These are phyloP conservation scores for Dactylella cylindrospora DNA, from an alignment of 2,329 filamentous ascomycete genomes.

Conservation along the genomic window DNA sequence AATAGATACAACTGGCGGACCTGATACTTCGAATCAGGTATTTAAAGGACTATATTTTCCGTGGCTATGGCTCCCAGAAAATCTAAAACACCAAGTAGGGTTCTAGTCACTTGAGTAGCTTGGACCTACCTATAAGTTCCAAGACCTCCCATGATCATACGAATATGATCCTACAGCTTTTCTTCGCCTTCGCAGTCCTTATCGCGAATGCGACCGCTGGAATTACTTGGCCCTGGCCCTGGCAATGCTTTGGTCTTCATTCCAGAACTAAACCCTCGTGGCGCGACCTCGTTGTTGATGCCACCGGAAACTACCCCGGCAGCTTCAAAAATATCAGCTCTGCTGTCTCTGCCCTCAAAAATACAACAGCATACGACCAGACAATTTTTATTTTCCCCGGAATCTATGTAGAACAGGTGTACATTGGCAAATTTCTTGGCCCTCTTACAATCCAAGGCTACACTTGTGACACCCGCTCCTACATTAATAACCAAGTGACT, in stretches of 20 bases:
- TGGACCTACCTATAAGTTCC: neutral
- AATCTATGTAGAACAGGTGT: constrained; percentile 64
- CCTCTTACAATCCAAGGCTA: constrained; percentile 62
- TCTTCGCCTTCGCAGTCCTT: constrained; percentile 5
- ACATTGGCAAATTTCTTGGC: constrained; percentile 56
- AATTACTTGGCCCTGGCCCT: constrained; percentile 19
- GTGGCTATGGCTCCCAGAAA: neutral
- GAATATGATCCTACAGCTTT: constrained; percentile 7
- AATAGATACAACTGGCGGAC: neutral
- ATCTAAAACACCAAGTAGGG: neutral
- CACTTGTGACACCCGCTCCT: constrained; percentile 59
- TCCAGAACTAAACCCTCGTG: constrained; percentile 6
- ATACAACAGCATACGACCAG: constrained; percentile 21
- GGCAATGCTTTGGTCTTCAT: constrained; percentile 16
- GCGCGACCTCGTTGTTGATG: constrained; percentile 31
- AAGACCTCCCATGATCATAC: neutral
- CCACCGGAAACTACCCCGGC: constrained; percentile 16
- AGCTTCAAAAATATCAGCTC: constrained; percentile 17
- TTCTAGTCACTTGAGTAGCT: neutral
- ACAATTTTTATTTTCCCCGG: constrained; percentile 64
- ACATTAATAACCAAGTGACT: constrained; percentile 62
- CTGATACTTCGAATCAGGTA: neutral
- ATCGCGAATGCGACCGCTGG: constrained; percentile 9
- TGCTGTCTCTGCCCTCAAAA: constrained; percentile 25
- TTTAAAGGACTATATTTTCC: neutral